Base-by-base conservation (phyloP, 352 stramenopile species). In the Thraustotheca clavata region DNA sequence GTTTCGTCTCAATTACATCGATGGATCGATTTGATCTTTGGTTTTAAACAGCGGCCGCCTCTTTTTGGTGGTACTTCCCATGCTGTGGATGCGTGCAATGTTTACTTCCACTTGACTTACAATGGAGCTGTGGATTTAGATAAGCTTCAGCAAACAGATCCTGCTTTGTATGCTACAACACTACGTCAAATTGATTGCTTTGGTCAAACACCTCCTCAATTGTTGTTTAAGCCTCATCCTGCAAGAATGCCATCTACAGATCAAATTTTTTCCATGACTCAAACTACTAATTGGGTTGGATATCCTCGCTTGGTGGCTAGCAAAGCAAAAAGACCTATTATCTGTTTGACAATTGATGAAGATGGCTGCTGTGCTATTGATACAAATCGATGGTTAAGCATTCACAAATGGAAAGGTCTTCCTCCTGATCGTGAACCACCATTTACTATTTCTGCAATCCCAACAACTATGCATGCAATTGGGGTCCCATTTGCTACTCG, bases 141-240 rank as follows among this genome's bases (percentile, higher is more conserved):
- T n/a, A 62, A 43, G 38, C 41, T 65, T 5, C 29, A 65, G 38
- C 8, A 12, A 3, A 86, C 98, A 40, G 93, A 99, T 47, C 75
- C 97, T 3, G 92, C 94, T 43, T 71, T 97, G 60, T 79, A 86
- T 46, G 91, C 97, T 33, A 96, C 94, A n/a, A 98, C 96, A 70
- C 91, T 98, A 73, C 74, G 98, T 34, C 97, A 99, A 76, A 99
- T 99, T 59, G 90, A 92, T 4, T 96, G 99, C 74, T 99, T 99
- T 75, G 97, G 97, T 3, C 97, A 99, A 71, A 98, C 91, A 38
- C 97, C 97, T 1, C 94, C 97, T 80, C 96, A 99, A 67, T 77
- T 98, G 7, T 96, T 97, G 38, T 72, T 68, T 14, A 76, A 68
- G 6, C 74, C 85, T 12, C 90, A 97, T 49, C 87, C 83, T 1